Conservation (phyloP, 2,329 filamentous ascomycete species). For the Talaromyces marneffei region DNA sequence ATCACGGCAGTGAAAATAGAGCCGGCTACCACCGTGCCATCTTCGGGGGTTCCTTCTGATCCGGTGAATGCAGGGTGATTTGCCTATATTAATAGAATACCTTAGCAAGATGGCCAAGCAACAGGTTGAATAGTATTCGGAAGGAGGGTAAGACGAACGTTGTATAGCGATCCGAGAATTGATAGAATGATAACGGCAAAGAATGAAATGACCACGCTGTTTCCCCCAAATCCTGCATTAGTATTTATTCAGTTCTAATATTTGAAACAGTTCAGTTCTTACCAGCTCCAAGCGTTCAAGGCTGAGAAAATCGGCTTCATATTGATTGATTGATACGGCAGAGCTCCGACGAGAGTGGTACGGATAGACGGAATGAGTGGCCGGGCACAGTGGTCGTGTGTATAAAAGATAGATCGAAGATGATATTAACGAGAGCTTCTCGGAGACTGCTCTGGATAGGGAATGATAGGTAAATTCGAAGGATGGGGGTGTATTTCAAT, state of each 20-base stretch:
- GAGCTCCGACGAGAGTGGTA: neutral
- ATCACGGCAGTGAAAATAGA: constrained; percentile 84
- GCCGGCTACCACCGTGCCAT: constrained; percentile 71
- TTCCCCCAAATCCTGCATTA: neutral
- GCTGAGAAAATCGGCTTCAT: constrained; percentile 30
- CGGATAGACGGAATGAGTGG: neutral
- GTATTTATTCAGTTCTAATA: neutral
- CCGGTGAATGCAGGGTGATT: constrained; percentile 83
- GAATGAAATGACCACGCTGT: constrained; percentile 63
- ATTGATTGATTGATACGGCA: neutral
- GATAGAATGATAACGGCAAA: constrained; percentile 62
- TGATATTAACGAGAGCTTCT: neutral
- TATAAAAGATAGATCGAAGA: neutral
- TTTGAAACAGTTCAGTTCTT: neutral
- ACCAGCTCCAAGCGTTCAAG: constrained; percentile 26
- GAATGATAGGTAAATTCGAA: neutral
- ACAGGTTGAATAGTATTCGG: neutral
- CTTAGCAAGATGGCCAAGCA: too few species aligned
- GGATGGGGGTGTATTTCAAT: neutral
- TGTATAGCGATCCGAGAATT: constrained; percentile 66
- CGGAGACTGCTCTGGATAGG: neutral
- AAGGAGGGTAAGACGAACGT: constrained; percentile 41
- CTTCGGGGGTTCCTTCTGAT: constrained; percentile 60
- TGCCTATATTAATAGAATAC: constrained; percentile 40
- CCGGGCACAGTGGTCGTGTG: neutral